Base-by-base conservation (phyloP, 2,329 filamentous ascomycete genomes). In the Pseudophaeomoniella oleicola region DNA sequence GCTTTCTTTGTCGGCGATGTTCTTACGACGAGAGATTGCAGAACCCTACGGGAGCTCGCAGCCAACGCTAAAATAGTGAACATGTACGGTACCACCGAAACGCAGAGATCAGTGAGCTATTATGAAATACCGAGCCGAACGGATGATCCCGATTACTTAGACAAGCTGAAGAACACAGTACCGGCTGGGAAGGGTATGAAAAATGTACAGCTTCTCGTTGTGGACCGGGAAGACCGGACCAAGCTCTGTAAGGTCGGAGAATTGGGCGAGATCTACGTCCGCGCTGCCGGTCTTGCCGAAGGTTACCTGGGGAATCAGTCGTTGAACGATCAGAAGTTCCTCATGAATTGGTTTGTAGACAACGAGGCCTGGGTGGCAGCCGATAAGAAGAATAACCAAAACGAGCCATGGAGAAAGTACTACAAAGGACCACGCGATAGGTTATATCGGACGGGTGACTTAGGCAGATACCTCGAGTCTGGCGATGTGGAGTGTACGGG, bases 1-100 rank as follows among this genome's bases (percentile, higher is more conserved):
- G 85, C 78, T 13, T 88, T 96, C 66, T 96, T 88, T 43, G 88
- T 96, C 1, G 90, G 90, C 19, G 88, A 96, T 51, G 67, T 94
- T 19, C 59, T 96, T 34, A 92, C 85, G 43, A 93, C 78, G 52
- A 71, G 76, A 51, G 88, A 96, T 49, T 92, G 84, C 58, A 67
- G 69, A 30, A 69, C 71, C 16, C 64, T 96, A n/a, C 81, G 83
- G 39, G 68, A 74, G 32, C 68, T 94, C 27, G 87, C 81, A 0
- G 66, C 71, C 0, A 87, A 88, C 43, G 75, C 75, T 40, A 69
- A 69, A 42, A 86, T 93, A 42, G 69, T 85, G 45, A 88, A 87
- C 59, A 81, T 88, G 75, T 92, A 86, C 52, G 86, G 87, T 30
- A 85, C 85, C 0, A 94, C 86, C 0, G 86, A 94, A 56, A 88